Evolutionary conservation across 1,139 yeast species (phyloP).

Genomic region (Casaregolazyma suthepensis): DNA sequence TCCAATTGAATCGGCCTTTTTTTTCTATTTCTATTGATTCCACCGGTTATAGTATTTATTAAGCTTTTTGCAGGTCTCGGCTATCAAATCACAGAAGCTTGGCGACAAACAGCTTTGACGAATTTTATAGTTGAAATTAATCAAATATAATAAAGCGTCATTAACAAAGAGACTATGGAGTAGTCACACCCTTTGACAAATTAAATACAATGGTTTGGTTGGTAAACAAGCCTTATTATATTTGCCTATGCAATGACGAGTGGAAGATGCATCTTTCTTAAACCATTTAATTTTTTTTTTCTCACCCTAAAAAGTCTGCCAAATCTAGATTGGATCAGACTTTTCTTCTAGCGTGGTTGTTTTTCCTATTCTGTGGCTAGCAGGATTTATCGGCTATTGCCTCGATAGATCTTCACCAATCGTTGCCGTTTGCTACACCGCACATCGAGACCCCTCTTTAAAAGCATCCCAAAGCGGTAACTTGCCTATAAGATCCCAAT

Average conservation of each 20-base stretch:
- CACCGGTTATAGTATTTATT: background rate
- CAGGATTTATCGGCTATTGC: background rate
- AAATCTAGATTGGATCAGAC: background rate
- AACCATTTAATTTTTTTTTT: background rate
- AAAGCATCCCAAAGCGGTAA: background rate
- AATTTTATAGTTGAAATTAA: background rate
- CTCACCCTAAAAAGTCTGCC: background rate
- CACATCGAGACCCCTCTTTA: background rate
- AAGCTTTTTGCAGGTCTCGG: background rate
- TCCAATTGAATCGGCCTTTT: background rate
- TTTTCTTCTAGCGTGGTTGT: background rate
- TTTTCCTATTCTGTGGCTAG: background rate
- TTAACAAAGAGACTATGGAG: background rate
- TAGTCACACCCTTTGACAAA: background rate
- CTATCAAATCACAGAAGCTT: background rate
- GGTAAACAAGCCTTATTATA: background rate
- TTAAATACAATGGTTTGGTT: background rate
- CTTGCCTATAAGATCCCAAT: background rate
- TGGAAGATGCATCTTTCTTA: background rate
- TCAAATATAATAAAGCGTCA: background rate
- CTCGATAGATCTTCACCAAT: background rate
- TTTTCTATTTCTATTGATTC: background rate
- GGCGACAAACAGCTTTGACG: background rate
- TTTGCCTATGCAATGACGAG: background rate
- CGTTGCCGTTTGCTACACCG: background rate